phyloP scores from a whole-genome alignment of 306 rosid species.

The Delonix regia region DNA sequence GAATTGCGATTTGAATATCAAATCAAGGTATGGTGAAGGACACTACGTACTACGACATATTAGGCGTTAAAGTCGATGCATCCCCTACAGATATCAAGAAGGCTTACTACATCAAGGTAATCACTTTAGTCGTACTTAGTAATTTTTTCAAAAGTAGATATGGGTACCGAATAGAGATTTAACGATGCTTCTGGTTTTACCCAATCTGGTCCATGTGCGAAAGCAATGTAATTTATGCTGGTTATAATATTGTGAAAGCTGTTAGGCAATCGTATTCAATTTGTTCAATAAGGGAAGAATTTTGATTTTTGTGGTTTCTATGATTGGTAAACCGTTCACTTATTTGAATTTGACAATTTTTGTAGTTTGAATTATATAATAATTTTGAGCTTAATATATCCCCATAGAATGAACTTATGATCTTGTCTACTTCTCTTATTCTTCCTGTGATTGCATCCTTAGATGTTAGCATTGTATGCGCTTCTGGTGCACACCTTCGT shows the following conservation, averaged over 20 bases:
- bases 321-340: background rate
- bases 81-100: slow-evolving; percentile 80
- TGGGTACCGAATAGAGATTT: background rate
- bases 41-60: slow-evolving; percentile 67
- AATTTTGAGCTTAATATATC: slow-evolving; percentile 5
- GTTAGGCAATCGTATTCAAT: background rate
- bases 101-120: slow-evolving; percentile 90
- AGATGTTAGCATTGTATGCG: background rate
- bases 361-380: background rate
- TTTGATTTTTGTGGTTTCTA: background rate
- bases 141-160: background rate
- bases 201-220: background rate
- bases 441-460: background rate
- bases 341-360: slow-evolving; percentile 1
- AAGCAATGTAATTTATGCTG: background rate
- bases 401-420: background rate
- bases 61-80: slow-evolving; percentile 77
- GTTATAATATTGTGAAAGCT: background rate
- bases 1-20: slow-evolving; percentile 38
- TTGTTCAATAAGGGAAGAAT: slow-evolving; percentile 3
- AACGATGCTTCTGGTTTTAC: background rate
- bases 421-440: background rate
- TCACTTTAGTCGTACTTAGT: background rate
- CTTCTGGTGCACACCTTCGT: background rate
- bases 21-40: slow-evolving; percentile 76